Percentiles rank a stretch among this genome's conserved stretches.
phyloP scores from a whole-genome alignment of 129 eudicot species.

The Flaveria robusta region DNA sequence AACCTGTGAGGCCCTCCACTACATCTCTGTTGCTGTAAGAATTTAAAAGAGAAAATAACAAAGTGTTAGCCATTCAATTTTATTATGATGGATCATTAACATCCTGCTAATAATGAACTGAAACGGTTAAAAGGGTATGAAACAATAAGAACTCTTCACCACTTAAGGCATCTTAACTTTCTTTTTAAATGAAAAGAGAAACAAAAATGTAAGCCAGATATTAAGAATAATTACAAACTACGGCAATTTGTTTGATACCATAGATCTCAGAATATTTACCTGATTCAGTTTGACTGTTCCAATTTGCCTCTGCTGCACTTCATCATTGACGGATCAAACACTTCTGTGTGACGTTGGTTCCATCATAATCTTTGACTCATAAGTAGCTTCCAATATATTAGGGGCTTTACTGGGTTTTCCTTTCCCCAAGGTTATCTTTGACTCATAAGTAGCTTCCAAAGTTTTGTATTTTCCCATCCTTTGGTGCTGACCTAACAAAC shows the following conservation, averaged over 20 bases:
- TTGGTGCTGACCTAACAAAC: conserved; percentile 54
- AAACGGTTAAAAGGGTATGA: conserved; percentile 3
- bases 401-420: conserved; percentile 46
- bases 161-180: conserved; percentile 58
- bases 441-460: conserved; percentile 67
- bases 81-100: background rate
- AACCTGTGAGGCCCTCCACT: conserved; percentile 25
- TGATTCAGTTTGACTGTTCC: conserved; percentile 50
- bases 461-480: conserved; percentile 44
- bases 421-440: conserved; percentile 34
- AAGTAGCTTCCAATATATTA: conserved; percentile 64
- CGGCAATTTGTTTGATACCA: background rate
- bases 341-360: conserved; percentile 49
- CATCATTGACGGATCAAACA: conserved; percentile 68
- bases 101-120: too few species aligned
- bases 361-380: too few species aligned
- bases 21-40: conserved; percentile 77
- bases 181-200: conserved; percentile 61
- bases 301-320: conserved; percentile 62
- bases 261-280: conserved; percentile 41
- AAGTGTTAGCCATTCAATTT: background rate
- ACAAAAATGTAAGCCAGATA: conserved; percentile 6
- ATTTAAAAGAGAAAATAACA: background rate
- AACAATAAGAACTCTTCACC: conserved; percentile 39
- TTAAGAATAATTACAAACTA: background rate